phyloP scores from a whole-genome alignment of 352 stramenopile species.

The Porosira glacialis region DNA sequence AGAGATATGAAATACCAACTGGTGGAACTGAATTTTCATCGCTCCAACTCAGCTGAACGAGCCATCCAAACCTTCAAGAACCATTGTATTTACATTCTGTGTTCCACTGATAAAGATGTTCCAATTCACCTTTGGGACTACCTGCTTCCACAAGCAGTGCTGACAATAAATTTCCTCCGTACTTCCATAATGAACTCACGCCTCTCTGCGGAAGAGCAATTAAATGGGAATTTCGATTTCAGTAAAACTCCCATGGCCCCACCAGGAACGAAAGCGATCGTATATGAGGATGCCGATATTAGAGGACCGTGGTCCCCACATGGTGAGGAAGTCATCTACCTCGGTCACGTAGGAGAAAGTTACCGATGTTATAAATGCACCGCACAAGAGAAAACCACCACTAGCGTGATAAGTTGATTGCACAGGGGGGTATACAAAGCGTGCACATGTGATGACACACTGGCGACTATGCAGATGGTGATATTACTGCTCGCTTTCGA shows the following conservation, averaged over 20 bases:
- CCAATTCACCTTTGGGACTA: slow-evolving; percentile 32
- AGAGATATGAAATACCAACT: slow-evolving; percentile 23
- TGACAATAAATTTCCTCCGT: slow-evolving; percentile 9
- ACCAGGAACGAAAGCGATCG: neutral
- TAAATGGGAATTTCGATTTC: neutral
- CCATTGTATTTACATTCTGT: slow-evolving; percentile 42
- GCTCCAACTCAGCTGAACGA: slow-evolving; percentile 34
- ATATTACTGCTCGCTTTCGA: no score
- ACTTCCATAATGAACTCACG: neutral
- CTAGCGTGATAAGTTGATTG: no score
- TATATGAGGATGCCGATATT: neutral
- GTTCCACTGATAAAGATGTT: slow-evolving; percentile 19
- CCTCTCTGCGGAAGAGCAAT: neutral
- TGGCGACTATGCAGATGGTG: no score
- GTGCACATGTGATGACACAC: no score
- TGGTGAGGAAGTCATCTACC: no score
- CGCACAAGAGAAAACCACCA: no score
- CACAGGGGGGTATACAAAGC: no score
- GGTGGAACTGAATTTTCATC: slow-evolving; percentile 26
- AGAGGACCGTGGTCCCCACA: neutral
- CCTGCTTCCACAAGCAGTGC: slow-evolving; percentile 32
- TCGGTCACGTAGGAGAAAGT: no score
- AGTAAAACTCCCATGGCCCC: neutral
- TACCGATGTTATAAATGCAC: no score
- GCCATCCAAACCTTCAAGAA: slow-evolving; percentile 55